Evolutionary conservation across 2,329 filamentous ascomycete genomes (phyloP).

Genomic region (Sarocladiaceae sp.): DNA sequence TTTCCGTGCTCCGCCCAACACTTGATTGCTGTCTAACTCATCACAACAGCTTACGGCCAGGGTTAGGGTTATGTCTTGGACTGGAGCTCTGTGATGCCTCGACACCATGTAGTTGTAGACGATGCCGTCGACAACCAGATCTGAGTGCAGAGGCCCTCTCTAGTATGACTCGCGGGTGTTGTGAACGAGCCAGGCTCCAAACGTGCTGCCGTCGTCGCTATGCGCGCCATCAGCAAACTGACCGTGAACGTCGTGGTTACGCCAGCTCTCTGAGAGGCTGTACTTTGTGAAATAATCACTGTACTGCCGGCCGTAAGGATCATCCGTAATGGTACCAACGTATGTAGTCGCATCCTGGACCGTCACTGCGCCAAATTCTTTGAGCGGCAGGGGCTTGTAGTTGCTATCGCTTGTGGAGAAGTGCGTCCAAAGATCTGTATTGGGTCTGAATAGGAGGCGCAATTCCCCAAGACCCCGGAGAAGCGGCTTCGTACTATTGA

Average conservation of each 20-base stretch:
- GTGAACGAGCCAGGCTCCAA: constrained; percentile 60
- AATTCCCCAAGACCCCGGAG: constrained; percentile 58
- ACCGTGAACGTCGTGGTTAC: constrained; percentile 43
- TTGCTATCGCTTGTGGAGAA: constrained; percentile 51
- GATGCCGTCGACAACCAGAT: constrained; percentile 60
- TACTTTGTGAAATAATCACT: constrained; percentile 65
- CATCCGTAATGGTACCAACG: constrained; percentile 47
- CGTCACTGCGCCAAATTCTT: constrained; percentile 33
- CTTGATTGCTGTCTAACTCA: no score
- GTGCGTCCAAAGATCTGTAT: constrained; percentile 57
- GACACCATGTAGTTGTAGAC: constrained; percentile 61
- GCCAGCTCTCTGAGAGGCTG: constrained; percentile 55
- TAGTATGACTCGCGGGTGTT: constrained; percentile 61
- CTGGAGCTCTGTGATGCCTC: constrained; percentile 60
- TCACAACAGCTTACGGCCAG: no score
- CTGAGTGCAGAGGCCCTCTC: constrained; percentile 58
- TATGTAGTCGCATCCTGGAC: constrained; percentile 65
- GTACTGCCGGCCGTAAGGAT: constrained; percentile 51
- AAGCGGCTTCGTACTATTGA: constrained; percentile 52
- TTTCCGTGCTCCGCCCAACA: no score
- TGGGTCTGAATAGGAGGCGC: constrained; percentile 57
- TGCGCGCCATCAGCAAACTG: constrained; percentile 30
- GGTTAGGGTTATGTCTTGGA: constrained; percentile 60
- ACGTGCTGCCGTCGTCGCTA: constrained; percentile 47
- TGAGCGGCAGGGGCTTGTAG: constrained; percentile 41